A percentile compares a stretch with the other conserved stretches of the same genome.
Conservation (phyloP, 2,329 filamentous ascomycete genomes). For the Teratosphaeriaceae sp. region DNA sequence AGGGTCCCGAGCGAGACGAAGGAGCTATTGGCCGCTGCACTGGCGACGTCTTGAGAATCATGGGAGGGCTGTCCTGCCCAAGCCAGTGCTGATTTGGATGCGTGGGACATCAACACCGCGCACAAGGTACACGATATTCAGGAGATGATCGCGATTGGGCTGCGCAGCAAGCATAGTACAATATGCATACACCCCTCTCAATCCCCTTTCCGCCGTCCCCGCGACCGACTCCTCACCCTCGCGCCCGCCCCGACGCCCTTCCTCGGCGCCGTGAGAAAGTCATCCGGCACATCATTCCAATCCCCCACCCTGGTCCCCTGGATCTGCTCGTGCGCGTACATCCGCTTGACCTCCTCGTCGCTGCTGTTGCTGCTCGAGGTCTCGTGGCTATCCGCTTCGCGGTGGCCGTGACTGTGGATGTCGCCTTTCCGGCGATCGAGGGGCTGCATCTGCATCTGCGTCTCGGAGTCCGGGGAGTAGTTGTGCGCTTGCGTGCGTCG, state of each 20-base stretch:
- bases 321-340: conserved; percentile 7
- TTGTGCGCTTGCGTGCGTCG: neutral
- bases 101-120: no score
- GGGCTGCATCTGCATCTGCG: conserved; percentile 36
- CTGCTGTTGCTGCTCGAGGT: conserved; percentile 24
- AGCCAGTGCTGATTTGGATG: no score
- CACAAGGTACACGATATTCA: no score
- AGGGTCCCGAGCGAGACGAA: no score
- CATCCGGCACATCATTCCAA: conserved; percentile 46
- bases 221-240: conserved; percentile 21
- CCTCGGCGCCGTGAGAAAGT: conserved; percentile 29
- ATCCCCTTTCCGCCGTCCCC: conserved; percentile 25
- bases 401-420: conserved; percentile 30
- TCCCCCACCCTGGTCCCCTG: conserved; percentile 26
- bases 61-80: no score
- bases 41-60: no score
- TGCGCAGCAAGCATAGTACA: no score
- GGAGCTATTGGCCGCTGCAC: no score
- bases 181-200: no score
- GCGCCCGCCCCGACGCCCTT: no score
- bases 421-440: conserved; percentile 31
- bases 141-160: no score
- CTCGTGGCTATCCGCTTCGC: conserved; percentile 12
- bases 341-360: conserved; percentile 14
- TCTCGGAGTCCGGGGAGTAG: conserved; percentile 29